Evolutionary conservation across 2,329 filamentous ascomycete species (phyloP).

Genomic region (Pezicula carpinea): DNA sequence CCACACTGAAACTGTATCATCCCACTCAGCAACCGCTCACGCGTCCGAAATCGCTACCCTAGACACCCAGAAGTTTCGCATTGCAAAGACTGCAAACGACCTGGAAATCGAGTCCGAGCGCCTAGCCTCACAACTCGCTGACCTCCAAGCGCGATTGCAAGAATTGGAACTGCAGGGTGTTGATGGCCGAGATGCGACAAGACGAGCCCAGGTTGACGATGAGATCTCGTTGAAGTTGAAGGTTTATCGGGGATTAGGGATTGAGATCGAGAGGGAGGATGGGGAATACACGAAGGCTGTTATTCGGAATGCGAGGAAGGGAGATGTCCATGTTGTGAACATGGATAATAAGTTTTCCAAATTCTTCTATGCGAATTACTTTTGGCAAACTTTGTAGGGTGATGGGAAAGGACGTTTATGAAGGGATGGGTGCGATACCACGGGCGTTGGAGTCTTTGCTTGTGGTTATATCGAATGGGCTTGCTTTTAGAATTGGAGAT

Average conservation of each 20-base stretch:
- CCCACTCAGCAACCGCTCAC: constrained; percentile 75
- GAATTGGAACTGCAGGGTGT: constrained; percentile 85
- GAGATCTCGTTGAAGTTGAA: constrained; percentile 73
- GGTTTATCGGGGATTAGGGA: constrained; percentile 85
- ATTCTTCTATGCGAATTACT: constrained; percentile 93
- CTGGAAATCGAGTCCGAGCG: constrained; percentile 93
- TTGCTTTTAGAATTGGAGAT: neutral
- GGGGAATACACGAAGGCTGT: constrained; percentile 84
- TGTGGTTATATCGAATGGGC: neutral
- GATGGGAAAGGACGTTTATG: neutral
- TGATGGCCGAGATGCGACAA: constrained; percentile 55
- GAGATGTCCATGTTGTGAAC: constrained; percentile 91
- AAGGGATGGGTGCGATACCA: constrained; percentile 9
- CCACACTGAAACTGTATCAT: constrained; percentile 68
- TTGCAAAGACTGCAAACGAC: constrained; percentile 86
- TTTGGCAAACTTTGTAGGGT: constrained; percentile 79
- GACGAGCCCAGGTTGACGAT: constrained; percentile 49
- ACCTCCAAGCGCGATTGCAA: constrained; percentile 69
- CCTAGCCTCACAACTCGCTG: constrained; percentile 71
- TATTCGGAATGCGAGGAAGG: constrained; percentile 78
- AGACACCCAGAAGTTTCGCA: constrained; percentile 90
- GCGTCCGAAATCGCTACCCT: constrained; percentile 79
- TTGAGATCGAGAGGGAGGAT: constrained; percentile 74
- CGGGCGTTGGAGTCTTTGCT: neutral
- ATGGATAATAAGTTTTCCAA: constrained; percentile 88